Base-by-base conservation (phyloP, 169 alveolate species). In the Plasmodium knowlesi region DNA sequence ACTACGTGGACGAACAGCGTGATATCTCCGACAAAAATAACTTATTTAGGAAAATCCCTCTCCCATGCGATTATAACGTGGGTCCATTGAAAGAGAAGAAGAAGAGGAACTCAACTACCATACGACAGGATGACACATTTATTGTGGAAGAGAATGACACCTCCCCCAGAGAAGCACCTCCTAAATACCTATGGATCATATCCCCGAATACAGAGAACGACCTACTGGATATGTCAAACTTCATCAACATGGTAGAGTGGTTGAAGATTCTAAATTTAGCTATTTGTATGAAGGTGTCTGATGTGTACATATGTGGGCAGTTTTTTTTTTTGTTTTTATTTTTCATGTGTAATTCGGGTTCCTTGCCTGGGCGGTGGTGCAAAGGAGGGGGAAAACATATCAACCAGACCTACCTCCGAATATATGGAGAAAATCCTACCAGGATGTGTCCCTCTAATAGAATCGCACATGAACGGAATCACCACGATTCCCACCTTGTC, bases 281-380 rank as follows among this genome's bases (percentile, higher is more conserved):
- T 14, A 79, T 89, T 37, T 79, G 67, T 41, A 41, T 89, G 46
- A 78, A 67, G 22, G 53, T 79, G 37, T 79, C 86, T 1, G 84
- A 89, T 57, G 78, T 89, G 14, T 89, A 79, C 82, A 43, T 89
- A 4, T 89, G 30, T 67, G 94, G 94, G 32, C 79, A 71, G 10
- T 41, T 89, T 14, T 78, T 89, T 79, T 61, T 70, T 4, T 12
- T 89, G 10, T 89, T 89, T 61, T 39, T 89, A 19, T 67, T 79
- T 28, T 89, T 89, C n/a, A 19, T 89, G 10, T 89, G 30, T 39
- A 83, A 89, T 30, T 16, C 71, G 8, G 39, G 71, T 32, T 67
- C 82, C 1, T 73, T 89, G 43, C 46, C 34, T 16, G 94, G 79
- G 14, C 25, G 46, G 22, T 14, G 70, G 5, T 76, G 82, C 28